A percentile compares a stretch with the other conserved stretches of the same genome.
Conservation (phyloP, 1,284 basidiomycete species). For the Quambalaria eucalypti region DNA sequence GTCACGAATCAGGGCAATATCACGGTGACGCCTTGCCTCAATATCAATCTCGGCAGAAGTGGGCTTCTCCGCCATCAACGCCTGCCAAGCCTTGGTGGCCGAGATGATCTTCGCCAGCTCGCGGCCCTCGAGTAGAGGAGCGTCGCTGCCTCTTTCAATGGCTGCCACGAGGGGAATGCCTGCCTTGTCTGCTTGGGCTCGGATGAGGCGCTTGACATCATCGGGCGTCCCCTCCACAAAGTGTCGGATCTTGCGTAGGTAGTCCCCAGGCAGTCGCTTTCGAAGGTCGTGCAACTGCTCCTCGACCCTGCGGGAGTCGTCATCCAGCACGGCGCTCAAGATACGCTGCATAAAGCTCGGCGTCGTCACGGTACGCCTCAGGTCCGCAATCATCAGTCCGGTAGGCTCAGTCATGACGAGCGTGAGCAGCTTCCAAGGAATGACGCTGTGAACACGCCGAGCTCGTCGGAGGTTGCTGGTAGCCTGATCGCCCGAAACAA, state of each 20-base stretch:
- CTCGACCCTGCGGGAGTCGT: constrained; percentile 12
- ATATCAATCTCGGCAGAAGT: constrained; percentile 8
- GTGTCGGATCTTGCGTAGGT: constrained; percentile 36
- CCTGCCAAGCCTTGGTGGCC: constrained; percentile 31
- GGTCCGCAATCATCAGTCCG: constrained; percentile 15
- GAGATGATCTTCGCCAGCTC: constrained; percentile 34
- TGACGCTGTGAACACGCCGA: constrained; percentile 26
- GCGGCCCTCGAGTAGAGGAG: constrained; percentile 35
- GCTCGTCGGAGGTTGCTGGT: constrained; percentile 32
- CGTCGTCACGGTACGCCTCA: constrained; percentile 20
- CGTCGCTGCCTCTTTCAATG: constrained; percentile 38
- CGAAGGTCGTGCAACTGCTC: constrained; percentile 31
- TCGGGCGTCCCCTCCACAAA: constrained; percentile 32
- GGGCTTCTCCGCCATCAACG: constrained; percentile 29
- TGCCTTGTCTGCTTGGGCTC: constrained; percentile 30
- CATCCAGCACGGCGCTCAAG: constrained; percentile 25
- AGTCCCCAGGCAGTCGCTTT: constrained; percentile 24
- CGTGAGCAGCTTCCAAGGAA: constrained; percentile 40
- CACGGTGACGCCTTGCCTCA: constrained; percentile 30
- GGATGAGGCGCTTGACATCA: constrained; percentile 39
- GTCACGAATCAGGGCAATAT: constrained; percentile 31
- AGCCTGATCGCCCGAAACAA: constrained; percentile 37
- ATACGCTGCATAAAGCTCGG: neutral
- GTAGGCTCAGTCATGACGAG: constrained; percentile 37
- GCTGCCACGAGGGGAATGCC: constrained; percentile 42